These are phyloP conservation scores for Pichiaceae sp. DNA, from an alignment of 1,139 yeast species.

Conservation along the genomic window DNA sequence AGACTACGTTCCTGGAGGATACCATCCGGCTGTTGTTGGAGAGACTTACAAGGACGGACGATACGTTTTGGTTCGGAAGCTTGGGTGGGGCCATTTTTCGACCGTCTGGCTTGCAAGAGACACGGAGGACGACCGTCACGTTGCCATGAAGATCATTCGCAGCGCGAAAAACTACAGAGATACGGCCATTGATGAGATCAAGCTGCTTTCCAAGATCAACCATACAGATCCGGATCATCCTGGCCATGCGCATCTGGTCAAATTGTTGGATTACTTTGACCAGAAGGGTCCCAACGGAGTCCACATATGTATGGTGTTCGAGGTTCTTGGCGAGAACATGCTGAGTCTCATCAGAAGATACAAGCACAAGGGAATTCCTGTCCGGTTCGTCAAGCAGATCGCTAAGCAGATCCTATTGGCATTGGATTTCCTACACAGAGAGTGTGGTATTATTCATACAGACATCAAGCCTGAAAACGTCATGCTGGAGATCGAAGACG, in stretches of 20 bases:
- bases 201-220: slow-evolving; percentile 42
- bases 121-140: slow-evolving; percentile 44
- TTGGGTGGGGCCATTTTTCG: slow-evolving; percentile 90
- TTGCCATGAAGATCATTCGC: slow-evolving; percentile 79
- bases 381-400: slow-evolving; percentile 68
- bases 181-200: slow-evolving; percentile 81
- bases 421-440: slow-evolving; percentile 72
- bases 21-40: slow-evolving; percentile 77
- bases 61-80: slow-evolving; percentile 64
- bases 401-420: slow-evolving; percentile 72
- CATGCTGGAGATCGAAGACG: slow-evolving; percentile 72
- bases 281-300: slow-evolving; percentile 76
- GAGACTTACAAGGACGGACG: slow-evolving; percentile 56
- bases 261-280: slow-evolving; percentile 64
- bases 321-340: slow-evolving; percentile 76
- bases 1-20: slow-evolving; percentile 79
- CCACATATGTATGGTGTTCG: slow-evolving; percentile 86
- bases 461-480: slow-evolving; percentile 88
- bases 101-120: slow-evolving; percentile 85
- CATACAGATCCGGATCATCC: slow-evolving; percentile 52
- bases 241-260: slow-evolving; percentile 64
- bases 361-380: slow-evolving; percentile 65
- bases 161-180: slow-evolving; percentile 54
- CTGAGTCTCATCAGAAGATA: slow-evolving; percentile 62
- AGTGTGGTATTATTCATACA: slow-evolving; percentile 87